Conservation (phyloP, 331 rosid species). For the Rosa hybrid region DNA sequence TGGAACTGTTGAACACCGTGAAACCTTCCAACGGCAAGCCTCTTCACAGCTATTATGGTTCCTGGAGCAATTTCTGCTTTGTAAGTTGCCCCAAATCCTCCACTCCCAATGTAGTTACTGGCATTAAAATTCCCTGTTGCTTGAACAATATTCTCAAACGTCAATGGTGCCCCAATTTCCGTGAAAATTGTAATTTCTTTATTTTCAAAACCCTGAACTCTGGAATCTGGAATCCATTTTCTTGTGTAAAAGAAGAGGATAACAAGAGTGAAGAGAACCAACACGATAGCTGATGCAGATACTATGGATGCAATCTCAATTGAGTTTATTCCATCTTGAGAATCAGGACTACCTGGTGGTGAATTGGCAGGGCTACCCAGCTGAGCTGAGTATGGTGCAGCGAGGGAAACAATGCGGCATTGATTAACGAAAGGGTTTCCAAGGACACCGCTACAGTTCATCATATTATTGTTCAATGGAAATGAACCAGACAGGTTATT, state of each 20-base stretch:
- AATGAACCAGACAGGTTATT: slow-evolving; percentile 39
- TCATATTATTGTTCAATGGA: slow-evolving; percentile 28
- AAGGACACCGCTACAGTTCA: slow-evolving; percentile 34
- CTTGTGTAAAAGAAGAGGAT: slow-evolving; percentile 44
- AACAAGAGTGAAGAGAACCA: slow-evolving; percentile 39
- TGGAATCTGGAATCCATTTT: slow-evolving; percentile 44
- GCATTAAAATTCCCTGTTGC: slow-evolving; percentile 49
- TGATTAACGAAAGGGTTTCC: slow-evolving; percentile 32
- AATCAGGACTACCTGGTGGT: slow-evolving; percentile 7
- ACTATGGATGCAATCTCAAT: slow-evolving; percentile 40
- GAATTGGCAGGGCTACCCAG: not conserved
- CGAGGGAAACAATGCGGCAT: slow-evolving; percentile 27
- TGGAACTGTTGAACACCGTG: slow-evolving; percentile 50
- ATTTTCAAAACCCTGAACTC: slow-evolving; percentile 40
- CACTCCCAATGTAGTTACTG: slow-evolving; percentile 44
- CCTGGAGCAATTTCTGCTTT: slow-evolving; percentile 48
- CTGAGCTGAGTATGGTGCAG: slow-evolving; percentile 16
- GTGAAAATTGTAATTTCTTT: slow-evolving; percentile 41
- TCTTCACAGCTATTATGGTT: slow-evolving; percentile 43
- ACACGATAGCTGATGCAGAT: slow-evolving; percentile 37
- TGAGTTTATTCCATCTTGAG: slow-evolving; percentile 23
- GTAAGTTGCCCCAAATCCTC: slow-evolving; percentile 57
- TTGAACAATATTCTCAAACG: slow-evolving; percentile 41
- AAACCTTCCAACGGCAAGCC: slow-evolving; percentile 52
- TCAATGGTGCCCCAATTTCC: slow-evolving; percentile 39